A percentile compares a stretch with the other conserved stretches of the same genome.
Conservation (phyloP, 495 filamentous ascomycete genomes). For the Penicillium ucsense region DNA sequence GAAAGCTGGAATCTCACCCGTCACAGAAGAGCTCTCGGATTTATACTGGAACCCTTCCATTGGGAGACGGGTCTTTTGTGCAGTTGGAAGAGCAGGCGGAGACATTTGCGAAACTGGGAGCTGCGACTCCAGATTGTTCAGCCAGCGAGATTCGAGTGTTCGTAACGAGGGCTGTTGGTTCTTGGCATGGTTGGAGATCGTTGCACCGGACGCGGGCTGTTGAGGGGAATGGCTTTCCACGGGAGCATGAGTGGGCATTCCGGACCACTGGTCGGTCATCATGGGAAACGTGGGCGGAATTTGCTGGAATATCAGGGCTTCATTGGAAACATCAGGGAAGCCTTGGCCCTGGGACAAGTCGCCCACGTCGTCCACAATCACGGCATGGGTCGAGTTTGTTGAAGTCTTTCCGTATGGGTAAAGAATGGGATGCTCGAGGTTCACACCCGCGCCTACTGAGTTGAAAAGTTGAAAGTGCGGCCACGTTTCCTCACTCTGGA, state of each 20-base stretch:
- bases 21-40: constrained; percentile 32
- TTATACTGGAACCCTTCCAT: constrained; percentile 30
- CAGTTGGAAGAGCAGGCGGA: constrained; percentile 12
- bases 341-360: constrained; percentile 27
- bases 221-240: constrained; percentile 16
- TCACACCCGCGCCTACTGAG: constrained; percentile 24
- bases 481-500: constrained; percentile 34
- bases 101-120: constrained; percentile 25
- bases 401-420: constrained; percentile 30
- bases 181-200: constrained; percentile 19
- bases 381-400: constrained; percentile 18
- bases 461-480: constrained; percentile 33
- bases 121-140: constrained; percentile 28
- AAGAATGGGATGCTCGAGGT: constrained; percentile 28
- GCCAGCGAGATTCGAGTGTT: constrained; percentile 31
- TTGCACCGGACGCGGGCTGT: constrained; percentile 12
- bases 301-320: constrained; percentile 28
- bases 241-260: constrained; percentile 10
- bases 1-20: constrained; percentile 25
- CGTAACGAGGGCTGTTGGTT: constrained; percentile 20
- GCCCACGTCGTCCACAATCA: constrained; percentile 34
- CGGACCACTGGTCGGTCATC: constrained; percentile 25
- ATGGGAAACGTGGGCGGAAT: constrained; percentile 27
- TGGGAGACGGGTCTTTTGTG: constrained; percentile 15
- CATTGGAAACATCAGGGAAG: constrained; percentile 23